A percentile compares a stretch with the other conserved stretches of the same genome.
Conservation (phyloP, 768 basidiomycete genomes). For the Boletus sensibilis region DNA sequence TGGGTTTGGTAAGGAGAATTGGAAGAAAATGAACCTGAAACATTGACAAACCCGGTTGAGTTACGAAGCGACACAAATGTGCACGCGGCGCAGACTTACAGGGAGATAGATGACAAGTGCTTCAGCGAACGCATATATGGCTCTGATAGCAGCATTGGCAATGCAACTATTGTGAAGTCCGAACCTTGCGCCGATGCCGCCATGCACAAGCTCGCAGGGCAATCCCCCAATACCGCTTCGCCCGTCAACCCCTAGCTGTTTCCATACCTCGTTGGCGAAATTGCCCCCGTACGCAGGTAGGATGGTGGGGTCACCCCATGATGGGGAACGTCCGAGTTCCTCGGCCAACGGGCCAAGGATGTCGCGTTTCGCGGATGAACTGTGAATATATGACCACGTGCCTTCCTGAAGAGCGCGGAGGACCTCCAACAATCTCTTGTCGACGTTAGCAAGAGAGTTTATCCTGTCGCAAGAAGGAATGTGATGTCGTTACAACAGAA, state of each 20-base stretch:
- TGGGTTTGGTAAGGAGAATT: conserved; percentile 57
- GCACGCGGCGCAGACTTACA: conserved; percentile 41
- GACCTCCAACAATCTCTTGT: conserved; percentile 53
- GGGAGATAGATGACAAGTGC: conserved; percentile 69
- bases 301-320: conserved; percentile 60
- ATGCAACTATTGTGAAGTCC: conserved; percentile 57
- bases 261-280: conserved; percentile 54
- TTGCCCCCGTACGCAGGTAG: conserved; percentile 65
- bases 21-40: conserved; percentile 70
- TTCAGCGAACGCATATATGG: conserved; percentile 56
- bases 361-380: conserved; percentile 38
- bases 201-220: conserved; percentile 76
- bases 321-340: conserved; percentile 56
- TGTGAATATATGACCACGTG: conserved; percentile 57
- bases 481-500: neutral
- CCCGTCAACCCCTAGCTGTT: conserved; percentile 49
- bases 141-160: conserved; percentile 55
- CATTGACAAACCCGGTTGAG: neutral
- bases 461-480: conserved; percentile 45
- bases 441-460: conserved; percentile 63
- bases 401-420: conserved; percentile 54
- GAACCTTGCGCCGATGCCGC: conserved; percentile 44
- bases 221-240: conserved; percentile 63
- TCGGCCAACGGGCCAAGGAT: conserved; percentile 47
- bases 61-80: neutral